Evolutionary conservation across 441 rosid genomes (phyloP), one percentile per base, ranked within the genome.

Genomic region (Croton laevigatus): DNA sequence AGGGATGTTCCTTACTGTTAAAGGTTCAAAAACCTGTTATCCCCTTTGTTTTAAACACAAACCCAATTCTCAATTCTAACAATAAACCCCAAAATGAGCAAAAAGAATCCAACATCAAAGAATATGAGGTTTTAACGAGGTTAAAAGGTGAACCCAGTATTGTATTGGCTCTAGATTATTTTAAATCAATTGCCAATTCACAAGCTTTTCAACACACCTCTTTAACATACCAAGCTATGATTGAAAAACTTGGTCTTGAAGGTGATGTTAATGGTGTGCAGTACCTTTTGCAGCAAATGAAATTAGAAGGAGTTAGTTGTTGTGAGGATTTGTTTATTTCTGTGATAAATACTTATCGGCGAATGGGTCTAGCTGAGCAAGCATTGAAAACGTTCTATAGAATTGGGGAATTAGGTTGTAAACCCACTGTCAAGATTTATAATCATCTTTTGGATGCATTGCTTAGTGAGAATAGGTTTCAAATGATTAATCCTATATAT

Each of bases 231-330:
- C 81, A 76, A 72, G 62, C 78, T 38, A 87, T 91, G 92, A 84
- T 94, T 40, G 76, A 84, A 54, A 90, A 79, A 76, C 92, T 91
- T 54, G 86, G 91, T 9, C 45, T 54, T 5, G 82, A 77, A 45
- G 68, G 81, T 57, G 78, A 90, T 65, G 79, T 86, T 2, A 94
- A 94, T 74, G 78, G 81, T 27, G 87, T 89, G 65, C 95, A 82
- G 71, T 91, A 91, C 75, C 90, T 94, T 76, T 70, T 91, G 64
- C 97, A 94, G 75, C 96, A 89, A 78, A 91, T 94, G 97, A 94
- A 94, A 76, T 77, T 94, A 53, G 97, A 91, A 75, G 95, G 95
- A n/a, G 69, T 91, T 52, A 74, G 70, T 4, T 86, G 93, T 57
- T 72, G 77, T 71, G 92, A 90, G 79, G 90, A 82, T 78, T 72